Percentiles rank a stretch among this genome's conserved stretches.
phyloP scores from a whole-genome alignment of 148 eudicot genomes.

The Chenopodium album region DNA sequence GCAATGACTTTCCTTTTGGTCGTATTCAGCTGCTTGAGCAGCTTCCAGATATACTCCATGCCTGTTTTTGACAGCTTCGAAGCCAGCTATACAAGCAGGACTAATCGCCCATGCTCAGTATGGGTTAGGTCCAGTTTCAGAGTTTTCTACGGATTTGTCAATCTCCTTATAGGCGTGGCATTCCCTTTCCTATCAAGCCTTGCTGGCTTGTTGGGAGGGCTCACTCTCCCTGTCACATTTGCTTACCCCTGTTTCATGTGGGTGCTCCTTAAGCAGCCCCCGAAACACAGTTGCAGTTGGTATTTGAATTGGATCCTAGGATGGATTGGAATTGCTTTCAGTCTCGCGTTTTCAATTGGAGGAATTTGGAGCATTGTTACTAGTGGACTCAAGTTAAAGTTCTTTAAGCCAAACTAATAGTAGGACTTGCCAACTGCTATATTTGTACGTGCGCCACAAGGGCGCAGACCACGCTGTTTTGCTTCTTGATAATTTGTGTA shows the following conservation, averaged over 20 bases:
- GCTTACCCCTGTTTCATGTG: slow-evolving; percentile 99
- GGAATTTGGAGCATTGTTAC: slow-evolving; percentile 95
- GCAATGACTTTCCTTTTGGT: slow-evolving; percentile 87
- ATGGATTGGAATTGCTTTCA: slow-evolving; percentile 94
- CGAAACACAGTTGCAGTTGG: slow-evolving; percentile 79
- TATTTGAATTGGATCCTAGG: slow-evolving; percentile 87
- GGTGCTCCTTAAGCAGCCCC: slow-evolving; percentile 86
- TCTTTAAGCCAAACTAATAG: slow-evolving; percentile 63
- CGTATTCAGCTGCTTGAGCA: slow-evolving; percentile 94
- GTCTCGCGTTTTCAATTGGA: slow-evolving; percentile 83
- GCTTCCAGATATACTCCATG: slow-evolving; percentile 99
- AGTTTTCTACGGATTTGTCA: slow-evolving; percentile 77
- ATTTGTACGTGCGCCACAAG: not conserved
- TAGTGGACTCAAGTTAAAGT: slow-evolving; percentile 83
- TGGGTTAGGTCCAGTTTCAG: slow-evolving; percentile 98
- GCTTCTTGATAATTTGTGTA: not conserved
- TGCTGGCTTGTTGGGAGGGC: slow-evolving; percentile 90
- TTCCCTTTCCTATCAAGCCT: slow-evolving; percentile 92
- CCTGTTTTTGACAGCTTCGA: slow-evolving; percentile 97
- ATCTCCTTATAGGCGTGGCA: slow-evolving; percentile 84
- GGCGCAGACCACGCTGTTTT: not conserved
- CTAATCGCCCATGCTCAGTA: slow-evolving; percentile 88
- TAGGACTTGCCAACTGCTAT: not conserved
- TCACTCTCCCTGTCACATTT: slow-evolving; percentile 91
- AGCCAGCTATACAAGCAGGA: slow-evolving; percentile 94